phyloP scores from a whole-genome alignment of 2,329 filamentous ascomycete genomes.

The Colletotrichum sp. region DNA sequence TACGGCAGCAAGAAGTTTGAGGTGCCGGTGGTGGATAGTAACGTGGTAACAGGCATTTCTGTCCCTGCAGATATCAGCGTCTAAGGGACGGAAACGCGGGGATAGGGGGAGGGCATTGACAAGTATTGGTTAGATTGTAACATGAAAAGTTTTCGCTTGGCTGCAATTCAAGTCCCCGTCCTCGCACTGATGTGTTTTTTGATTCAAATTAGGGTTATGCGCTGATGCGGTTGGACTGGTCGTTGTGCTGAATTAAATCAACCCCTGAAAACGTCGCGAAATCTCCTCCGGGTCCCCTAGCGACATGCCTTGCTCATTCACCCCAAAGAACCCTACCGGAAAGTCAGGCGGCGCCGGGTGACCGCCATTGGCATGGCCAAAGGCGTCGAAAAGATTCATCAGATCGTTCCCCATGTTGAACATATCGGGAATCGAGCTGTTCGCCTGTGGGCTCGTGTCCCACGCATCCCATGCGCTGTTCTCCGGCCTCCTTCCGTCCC shows the following conservation, averaged over 20 bases:
- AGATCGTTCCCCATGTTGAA: conserved; percentile 39
- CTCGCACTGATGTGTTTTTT: background rate
- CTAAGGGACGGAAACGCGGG: background rate
- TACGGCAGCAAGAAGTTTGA: conserved; percentile 29
- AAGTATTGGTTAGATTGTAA: background rate
- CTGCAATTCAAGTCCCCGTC: background rate
- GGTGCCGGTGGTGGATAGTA: conserved; percentile 22
- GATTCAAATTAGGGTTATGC: fast-evolving
- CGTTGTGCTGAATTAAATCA: conserved; percentile 23
- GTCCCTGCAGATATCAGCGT: background rate
- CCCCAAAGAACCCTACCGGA: conserved; percentile 1
- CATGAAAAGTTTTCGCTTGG: background rate
- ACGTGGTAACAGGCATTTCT: conserved; percentile 12
- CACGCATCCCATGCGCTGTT: background rate
- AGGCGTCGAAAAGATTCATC: conserved; percentile 38
- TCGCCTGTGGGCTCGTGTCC: background rate
- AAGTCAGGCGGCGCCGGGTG: conserved; percentile 17
- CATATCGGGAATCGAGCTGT: conserved; percentile 32
- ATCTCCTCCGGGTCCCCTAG: conserved; percentile 31
- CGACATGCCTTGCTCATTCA: conserved; percentile 2
- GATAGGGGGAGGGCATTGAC: background rate
- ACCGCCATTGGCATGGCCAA: conserved; percentile 24
- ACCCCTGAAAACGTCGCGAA: conserved; percentile 34
- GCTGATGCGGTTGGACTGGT: fast-evolving
- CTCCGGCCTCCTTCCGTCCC: background rate